Evolutionary conservation across 2,329 filamentous ascomycete genomes (phyloP).

Genomic region (Botryosphaeria dothidea): DNA sequence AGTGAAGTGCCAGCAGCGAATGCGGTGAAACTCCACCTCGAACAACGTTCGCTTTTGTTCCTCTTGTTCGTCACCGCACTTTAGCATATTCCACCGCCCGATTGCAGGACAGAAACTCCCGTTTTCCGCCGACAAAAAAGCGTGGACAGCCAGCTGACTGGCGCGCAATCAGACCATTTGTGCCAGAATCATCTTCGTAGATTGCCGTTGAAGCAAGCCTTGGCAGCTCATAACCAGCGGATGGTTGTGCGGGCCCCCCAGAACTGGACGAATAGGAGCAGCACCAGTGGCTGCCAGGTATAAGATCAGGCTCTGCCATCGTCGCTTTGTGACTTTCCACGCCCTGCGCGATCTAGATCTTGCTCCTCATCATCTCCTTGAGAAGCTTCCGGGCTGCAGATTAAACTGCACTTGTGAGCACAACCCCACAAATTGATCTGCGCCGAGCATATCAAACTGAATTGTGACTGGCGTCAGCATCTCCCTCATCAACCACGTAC

Average conservation of each 20-base stretch:
- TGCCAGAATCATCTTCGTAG: not conserved
- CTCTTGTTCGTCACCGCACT: not conserved
- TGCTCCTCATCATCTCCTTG: not conserved
- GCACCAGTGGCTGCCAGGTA: not conserved
- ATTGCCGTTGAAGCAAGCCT: slow-evolving; percentile 17
- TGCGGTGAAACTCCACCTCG: slow-evolving; percentile 15
- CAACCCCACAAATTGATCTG: not conserved
- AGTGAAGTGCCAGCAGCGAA: not conserved
- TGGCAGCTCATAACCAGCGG: not conserved
- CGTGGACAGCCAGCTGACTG: not conserved
- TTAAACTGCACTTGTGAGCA: not conserved
- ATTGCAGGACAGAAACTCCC: not conserved
- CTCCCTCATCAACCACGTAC: not conserved
- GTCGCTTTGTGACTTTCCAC: not conserved
- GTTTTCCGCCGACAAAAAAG: not conserved
- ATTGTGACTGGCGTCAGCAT: not conserved
- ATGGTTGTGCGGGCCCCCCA: not conserved
- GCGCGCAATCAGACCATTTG: not conserved
- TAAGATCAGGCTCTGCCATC: slow-evolving; percentile 2
- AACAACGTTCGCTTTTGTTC: not conserved
- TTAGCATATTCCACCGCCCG: not conserved
- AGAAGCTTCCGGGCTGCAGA: not conserved
- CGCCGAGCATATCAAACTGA: not conserved
- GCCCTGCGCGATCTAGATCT: slow-evolving; percentile 1
- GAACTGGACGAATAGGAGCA: not conserved